Conservation (phyloP, 208 protist genomes). For the Polymyxa betae region DNA sequence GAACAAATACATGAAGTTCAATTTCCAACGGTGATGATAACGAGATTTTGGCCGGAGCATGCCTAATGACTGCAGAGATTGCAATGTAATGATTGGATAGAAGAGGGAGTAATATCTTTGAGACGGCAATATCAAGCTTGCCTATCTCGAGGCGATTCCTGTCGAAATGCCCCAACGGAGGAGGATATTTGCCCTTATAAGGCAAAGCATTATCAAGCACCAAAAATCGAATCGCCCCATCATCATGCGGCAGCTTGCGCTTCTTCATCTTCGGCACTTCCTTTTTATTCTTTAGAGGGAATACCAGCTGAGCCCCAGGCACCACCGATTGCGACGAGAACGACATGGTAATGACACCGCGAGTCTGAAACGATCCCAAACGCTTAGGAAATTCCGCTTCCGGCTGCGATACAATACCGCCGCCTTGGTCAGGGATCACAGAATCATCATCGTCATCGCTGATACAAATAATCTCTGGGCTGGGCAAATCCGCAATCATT, state of each 20-base stretch:
- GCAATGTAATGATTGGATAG: background rate
- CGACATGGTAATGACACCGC: background rate
- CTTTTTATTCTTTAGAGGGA: background rate
- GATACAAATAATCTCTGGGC: too few species aligned
- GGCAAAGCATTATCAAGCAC: background rate
- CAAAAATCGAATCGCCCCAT: background rate
- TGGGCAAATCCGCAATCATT: too few species aligned
- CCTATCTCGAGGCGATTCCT: slow-evolving; percentile 41
- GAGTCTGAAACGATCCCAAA: background rate
- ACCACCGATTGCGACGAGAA: background rate
- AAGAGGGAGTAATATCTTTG: background rate
- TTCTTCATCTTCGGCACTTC: background rate
- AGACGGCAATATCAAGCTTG: background rate
- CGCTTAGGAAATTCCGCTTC: slow-evolving; percentile 42
- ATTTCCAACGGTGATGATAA: background rate
- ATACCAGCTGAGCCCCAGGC: background rate
- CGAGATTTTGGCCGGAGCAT: background rate
- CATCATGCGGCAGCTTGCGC: background rate
- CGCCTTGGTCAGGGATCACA: too few species aligned
- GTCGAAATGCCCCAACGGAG: background rate
- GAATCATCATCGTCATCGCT: slow-evolving; percentile 8
- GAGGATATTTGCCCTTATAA: background rate
- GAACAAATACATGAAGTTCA: background rate
- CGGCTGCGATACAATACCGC: too few species aligned
- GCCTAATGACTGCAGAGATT: background rate